Base-by-base conservation (phyloP, 352 stramenopile genomes). In the Globisporangium echinulatum region DNA sequence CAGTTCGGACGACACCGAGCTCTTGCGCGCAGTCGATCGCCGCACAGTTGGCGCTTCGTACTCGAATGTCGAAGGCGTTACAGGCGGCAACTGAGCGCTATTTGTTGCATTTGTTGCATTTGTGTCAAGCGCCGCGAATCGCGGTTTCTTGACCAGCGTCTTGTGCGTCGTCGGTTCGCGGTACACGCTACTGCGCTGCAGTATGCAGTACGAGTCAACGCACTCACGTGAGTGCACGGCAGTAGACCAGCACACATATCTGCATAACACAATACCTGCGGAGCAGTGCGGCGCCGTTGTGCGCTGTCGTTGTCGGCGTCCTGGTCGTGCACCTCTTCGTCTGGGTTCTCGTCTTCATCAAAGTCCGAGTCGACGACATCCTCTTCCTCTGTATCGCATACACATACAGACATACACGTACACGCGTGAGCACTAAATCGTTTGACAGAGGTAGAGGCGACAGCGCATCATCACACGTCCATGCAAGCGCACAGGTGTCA, bases 351-450 rank as follows among this genome's bases (percentile, higher is more conserved):
- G 51, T 90, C 77, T 5, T 87, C 72, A 55, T 96, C 86, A 67
- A 96, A 96, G 62, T 96, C 88, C 55, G 80, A 87, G 64, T 96
- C 88, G 13, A 94, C 85, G 25, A 92, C 63, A 54, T 96, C 88
- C 46, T 92, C 86, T 61, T 96, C 85, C 78, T 96, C 88, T 92
- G 55, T 56, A 33, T 51, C 8, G 7, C 46, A 15, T n/a, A 8
- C 15, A 14, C n/a, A 52, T 37, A 51, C 42, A 55, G 7, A 43
- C n/a, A 40, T 15, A 56, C 11, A 5, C 25, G 25, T 33, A 33
- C 25, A 33, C 25, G 2, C 25, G 25, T 33, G 25, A 33, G 25
- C 25, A 33, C 25, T 33, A 33, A 3, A 33, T 33, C 25, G 25
- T 3, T 33, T 33, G 25, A 33, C 25, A 33, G 25, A 33, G 25